Percentiles rank a stretch among this genome's conserved stretches.
These are phyloP conservation scores for Penicillium psychrofluorescens DNA, from an alignment of 495 filamentous ascomycete genomes.

Conservation along the genomic window DNA sequence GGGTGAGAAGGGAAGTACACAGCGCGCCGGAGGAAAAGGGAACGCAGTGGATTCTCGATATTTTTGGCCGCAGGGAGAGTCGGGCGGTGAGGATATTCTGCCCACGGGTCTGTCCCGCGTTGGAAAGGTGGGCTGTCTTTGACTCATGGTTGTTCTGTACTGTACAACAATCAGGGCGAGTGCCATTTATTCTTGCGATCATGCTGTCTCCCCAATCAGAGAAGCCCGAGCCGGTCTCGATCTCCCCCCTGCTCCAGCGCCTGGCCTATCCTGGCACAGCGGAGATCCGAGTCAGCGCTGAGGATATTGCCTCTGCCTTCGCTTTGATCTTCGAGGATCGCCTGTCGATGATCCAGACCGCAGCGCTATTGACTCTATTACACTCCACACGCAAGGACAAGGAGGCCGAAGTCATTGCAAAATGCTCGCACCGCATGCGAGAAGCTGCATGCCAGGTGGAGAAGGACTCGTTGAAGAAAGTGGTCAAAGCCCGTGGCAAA, in stretches of 20 bases:
- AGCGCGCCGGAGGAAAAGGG: no score
- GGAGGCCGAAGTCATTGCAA: constrained; percentile 70
- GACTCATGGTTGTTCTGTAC: no score
- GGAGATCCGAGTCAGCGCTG: constrained; percentile 51
- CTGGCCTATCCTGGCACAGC: constrained; percentile 61
- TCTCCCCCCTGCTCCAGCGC: constrained; percentile 72
- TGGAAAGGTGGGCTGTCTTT: no score
- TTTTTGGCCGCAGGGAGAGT: no score
- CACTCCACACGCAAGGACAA: constrained; percentile 80
- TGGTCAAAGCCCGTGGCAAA: constrained; percentile 47
- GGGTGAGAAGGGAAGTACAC: no score
- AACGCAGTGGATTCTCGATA: no score
- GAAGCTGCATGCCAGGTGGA: constrained; percentile 64
- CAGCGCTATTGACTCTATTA: constrained; percentile 76
- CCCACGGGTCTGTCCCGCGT: no score
- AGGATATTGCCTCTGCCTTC: constrained; percentile 81
- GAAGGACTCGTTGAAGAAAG: constrained; percentile 45
- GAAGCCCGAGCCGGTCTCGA: constrained; percentile 49
- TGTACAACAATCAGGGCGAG: no score
- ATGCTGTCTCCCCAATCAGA: constrained; percentile 16
- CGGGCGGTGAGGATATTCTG: no score
- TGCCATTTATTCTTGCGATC: background rate
- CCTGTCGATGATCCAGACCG: constrained; percentile 74
- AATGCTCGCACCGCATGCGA: constrained; percentile 62
- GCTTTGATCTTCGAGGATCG: constrained; percentile 81